These are phyloP conservation scores for Zygoascus flipseniorum DNA, from an alignment of 805 yeast species.

Conservation along the genomic window DNA sequence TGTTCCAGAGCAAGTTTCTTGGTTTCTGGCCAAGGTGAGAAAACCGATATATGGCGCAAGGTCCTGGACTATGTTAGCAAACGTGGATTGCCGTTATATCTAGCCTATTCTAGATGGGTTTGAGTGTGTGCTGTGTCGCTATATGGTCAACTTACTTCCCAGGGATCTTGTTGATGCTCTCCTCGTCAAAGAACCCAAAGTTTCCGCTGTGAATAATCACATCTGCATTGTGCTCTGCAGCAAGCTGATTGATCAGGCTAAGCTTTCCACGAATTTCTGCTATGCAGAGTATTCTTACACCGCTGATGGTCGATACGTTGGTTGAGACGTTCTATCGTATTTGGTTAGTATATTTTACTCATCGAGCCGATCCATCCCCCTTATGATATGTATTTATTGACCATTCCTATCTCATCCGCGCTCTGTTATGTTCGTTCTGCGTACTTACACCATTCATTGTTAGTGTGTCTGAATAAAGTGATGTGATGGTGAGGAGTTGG, in stretches of 20 bases:
- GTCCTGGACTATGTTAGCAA: conserved; percentile 12
- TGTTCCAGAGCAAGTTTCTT: conserved; percentile 39
- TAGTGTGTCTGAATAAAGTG: background rate
- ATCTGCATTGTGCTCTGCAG: conserved; percentile 38
- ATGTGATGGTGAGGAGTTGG: background rate
- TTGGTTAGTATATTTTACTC: background rate
- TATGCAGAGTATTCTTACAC: conserved; percentile 36
- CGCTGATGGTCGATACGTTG: conserved; percentile 7
- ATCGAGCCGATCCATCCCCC: background rate
- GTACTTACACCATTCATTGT: background rate
- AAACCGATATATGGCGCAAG: conserved; percentile 55
- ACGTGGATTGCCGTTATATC: conserved; percentile 1
- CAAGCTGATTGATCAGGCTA: conserved; percentile 42
- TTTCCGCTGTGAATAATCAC: conserved; percentile 65
- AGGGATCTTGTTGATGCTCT: conserved; percentile 45
- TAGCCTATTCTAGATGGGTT: background rate
- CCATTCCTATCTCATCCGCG: background rate
- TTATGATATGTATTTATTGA: too few relatives aligned
- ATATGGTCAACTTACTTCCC: conserved; percentile 37
- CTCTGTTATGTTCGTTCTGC: background rate
- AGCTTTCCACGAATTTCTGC: conserved; percentile 52
- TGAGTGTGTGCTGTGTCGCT: too few relatives aligned
- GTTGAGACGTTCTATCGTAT: background rate
- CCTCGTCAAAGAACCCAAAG: conserved; percentile 64
- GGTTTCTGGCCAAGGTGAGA: conserved; percentile 49